Evolutionary conservation across 148 eudicot genomes (phyloP).

Genomic region (Camellia lanceoleosa): DNA sequence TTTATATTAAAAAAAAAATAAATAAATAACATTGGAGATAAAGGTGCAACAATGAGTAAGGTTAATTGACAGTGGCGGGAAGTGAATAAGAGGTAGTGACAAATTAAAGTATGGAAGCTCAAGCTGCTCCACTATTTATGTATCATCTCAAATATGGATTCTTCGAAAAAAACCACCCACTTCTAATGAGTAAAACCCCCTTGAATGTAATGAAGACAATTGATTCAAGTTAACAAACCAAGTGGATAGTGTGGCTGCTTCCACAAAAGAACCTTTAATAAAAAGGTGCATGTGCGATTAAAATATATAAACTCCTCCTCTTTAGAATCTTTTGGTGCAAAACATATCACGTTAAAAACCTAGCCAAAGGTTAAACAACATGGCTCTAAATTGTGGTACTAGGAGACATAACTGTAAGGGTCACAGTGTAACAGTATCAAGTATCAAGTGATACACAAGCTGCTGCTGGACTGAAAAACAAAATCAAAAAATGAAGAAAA

Average conservation of each 20-base stretch:
- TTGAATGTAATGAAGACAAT: not conserved
- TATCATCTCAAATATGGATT: not conserved
- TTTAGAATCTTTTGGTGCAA: not conserved
- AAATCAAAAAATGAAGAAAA: no score
- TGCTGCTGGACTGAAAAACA: no score
- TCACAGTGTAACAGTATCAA: no score
- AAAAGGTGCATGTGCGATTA: not conserved
- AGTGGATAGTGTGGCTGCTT: not conserved
- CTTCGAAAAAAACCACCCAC: not conserved
- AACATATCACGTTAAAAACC: not conserved
- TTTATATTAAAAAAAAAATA: not conserved
- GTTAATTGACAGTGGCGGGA: not conserved
- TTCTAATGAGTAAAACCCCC: not conserved
- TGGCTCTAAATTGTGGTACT: no score
- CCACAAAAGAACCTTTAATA: not conserved
- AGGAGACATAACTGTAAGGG: no score
- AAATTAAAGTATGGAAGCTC: no score
- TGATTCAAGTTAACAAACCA: not conserved
- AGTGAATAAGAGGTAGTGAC: not conserved
- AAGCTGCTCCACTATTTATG: not conserved
- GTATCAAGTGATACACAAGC: no score
- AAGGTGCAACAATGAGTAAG: not conserved
- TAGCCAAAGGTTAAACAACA: not conserved
- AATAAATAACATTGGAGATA: not conserved
- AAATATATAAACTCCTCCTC: not conserved